Base-by-base conservation (phyloP, 352 stramenopile species). In the Pythium rishiriense region DNA sequence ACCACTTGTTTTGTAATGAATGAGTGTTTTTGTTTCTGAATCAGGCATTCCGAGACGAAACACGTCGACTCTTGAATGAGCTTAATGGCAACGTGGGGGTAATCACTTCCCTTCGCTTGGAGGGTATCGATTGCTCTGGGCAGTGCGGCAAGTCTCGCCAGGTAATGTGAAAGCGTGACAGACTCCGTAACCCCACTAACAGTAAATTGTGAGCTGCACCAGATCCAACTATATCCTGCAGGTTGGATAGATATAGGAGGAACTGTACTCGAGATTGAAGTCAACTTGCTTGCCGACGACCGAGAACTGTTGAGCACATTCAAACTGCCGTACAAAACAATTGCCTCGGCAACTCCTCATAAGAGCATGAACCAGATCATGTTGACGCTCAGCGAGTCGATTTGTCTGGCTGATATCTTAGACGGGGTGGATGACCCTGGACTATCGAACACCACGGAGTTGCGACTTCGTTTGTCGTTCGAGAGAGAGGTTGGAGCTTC, bases 191-290 rank as follows among this genome's bases (percentile, higher is more conserved):
- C n/a, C n/a, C n/a, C n/a, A n/a, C n/a, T n/a, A n/a, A n/a, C n/a
- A n/a, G n/a, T n/a, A n/a, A n/a, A n/a, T 35, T 35, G 31, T 35
- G 31, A 35, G 12, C 10, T 53, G 11, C 9, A 21, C 17, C 25
- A 71, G 52, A 43, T 58, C 29, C 0, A 21, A 15, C 11, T 73
- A 1, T 21, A 56, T 28, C 57, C 64, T 52, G 48, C 45, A 22
- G 45, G 59, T 21, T 81, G 73, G 73, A 58, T 78, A 22, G 73
- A 81, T 33, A n/a, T 71, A 31, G 73, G 73, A 8, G 64, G 68
- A 2, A 26, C 50, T 5, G 45, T 64, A 0, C 35, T 79, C 39
- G 72, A 79, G 52, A 47, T 61, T 28, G 72, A 79, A 42, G 33
- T 69, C 17, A 56, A 37, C 21, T 39, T 39, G n/a, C 19, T 54